These are phyloP conservation scores for Iris pallida DNA, from an alignment of 116 monocot genomes.

Conservation along the genomic window DNA sequence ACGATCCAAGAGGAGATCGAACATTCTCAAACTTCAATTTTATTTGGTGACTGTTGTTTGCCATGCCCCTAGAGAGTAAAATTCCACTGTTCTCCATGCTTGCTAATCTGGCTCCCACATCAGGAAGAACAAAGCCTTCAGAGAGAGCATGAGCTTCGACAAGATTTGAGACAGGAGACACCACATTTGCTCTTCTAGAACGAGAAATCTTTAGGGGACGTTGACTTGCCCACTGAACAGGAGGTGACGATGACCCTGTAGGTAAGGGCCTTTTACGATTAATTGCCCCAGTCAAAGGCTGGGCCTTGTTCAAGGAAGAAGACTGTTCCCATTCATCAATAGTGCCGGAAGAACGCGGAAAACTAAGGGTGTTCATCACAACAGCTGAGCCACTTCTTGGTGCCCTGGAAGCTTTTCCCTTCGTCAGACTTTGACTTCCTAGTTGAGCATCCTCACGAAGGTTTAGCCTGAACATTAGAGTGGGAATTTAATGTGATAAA, in stretches of 20 bases:
- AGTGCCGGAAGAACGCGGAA: constrained; percentile 35
- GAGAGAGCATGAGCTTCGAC: constrained; percentile 37
- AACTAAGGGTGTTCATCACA: constrained; percentile 35
- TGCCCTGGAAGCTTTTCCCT: constrained; percentile 66
- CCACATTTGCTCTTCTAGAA: constrained; percentile 73
- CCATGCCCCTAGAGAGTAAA: constrained; percentile 19
- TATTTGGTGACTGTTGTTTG: constrained; percentile 22
- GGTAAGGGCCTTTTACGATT: constrained; percentile 61
- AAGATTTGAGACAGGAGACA: constrained; percentile 74
- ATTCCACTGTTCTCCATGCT: constrained; percentile 22
- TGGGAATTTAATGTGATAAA: background rate
- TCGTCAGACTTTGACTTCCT: constrained; percentile 47
- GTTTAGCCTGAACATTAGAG: constrained; percentile 40
- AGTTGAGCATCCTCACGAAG: constrained; percentile 55
- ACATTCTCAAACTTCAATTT: constrained; percentile 45
- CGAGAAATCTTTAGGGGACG: constrained; percentile 63
- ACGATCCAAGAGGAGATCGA: constrained; percentile 46
- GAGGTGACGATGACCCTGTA: constrained; percentile 40
- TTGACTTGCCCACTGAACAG: constrained; percentile 73
- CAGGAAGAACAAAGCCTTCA: constrained; percentile 41
- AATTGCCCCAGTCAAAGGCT: constrained; percentile 22
- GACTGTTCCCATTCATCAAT: constrained; percentile 66
- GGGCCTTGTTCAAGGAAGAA: constrained; percentile 40
- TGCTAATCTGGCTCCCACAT: constrained; percentile 30
- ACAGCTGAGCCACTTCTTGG: constrained; percentile 51